Percentiles rank a stretch among this genome's conserved stretches.
These are phyloP conservation scores for Zalerion maritima DNA, from an alignment of 495 filamentous ascomycete genomes.

Conservation along the genomic window DNA sequence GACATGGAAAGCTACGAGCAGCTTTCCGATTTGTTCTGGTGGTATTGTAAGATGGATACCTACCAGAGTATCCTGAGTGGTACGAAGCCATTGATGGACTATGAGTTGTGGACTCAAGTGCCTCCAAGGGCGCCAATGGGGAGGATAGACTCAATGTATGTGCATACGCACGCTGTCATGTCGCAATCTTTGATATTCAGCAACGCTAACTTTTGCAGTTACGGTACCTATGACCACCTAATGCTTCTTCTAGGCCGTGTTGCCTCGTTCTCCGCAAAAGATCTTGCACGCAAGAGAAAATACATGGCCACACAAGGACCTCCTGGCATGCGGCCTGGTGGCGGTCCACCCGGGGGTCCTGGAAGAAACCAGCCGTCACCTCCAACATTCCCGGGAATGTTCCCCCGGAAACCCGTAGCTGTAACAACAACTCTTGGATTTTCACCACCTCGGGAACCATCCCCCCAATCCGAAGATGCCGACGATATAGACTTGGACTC, in stretches of 20 bases:
- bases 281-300: slow-evolving; percentile 63
- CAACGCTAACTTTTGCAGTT: slow-evolving; percentile 24
- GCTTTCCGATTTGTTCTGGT: slow-evolving; percentile 87
- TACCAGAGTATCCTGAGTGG: slow-evolving; percentile 86
- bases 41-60: slow-evolving; percentile 86
- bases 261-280: slow-evolving; percentile 65
- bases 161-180: neutral
- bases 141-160: slow-evolving; percentile 56
- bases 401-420: too few relatives aligned
- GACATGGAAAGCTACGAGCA: slow-evolving; percentile 69
- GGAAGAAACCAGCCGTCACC: slow-evolving; percentile 16
- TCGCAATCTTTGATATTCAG: neutral
- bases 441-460: slow-evolving; percentile 25
- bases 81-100: slow-evolving; percentile 69
- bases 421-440: slow-evolving; percentile 44
- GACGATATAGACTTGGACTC: slow-evolving; percentile 40
- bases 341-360: slow-evolving; percentile 19
- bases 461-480: slow-evolving; percentile 16
- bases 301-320: slow-evolving; percentile 20
- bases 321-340: slow-evolving; percentile 5
- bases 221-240: slow-evolving; percentile 75
- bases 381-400: slow-evolving; percentile 45
- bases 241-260: slow-evolving; percentile 69
- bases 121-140: slow-evolving; percentile 72
- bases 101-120: slow-evolving; percentile 65